phyloP scores from a whole-genome alignment of 768 basidiomycete genomes.

The Lactifluus echinatus region DNA sequence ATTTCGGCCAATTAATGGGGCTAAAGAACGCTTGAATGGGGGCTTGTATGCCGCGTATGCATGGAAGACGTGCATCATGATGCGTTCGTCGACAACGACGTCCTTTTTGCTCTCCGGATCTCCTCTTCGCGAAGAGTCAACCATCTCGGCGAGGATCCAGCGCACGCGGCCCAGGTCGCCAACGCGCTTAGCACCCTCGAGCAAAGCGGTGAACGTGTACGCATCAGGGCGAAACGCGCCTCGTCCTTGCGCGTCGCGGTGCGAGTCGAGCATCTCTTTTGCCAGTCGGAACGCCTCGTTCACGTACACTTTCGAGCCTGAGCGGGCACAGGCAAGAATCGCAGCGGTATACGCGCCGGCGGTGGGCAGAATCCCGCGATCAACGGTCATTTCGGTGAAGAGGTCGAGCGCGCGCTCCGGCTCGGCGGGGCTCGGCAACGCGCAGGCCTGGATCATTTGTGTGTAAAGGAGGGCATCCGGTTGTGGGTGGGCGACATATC shows the following conservation, averaged over 20 bases:
- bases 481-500: constrained; percentile 82
- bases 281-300: constrained; percentile 79
- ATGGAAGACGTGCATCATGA: constrained; percentile 81
- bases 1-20: constrained; percentile 33
- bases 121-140: constrained; percentile 29
- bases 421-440: constrained; percentile 53
- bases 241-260: constrained; percentile 56
- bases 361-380: constrained; percentile 54
- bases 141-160: constrained; percentile 88
- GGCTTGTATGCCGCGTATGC: constrained; percentile 76
- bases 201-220: constrained; percentile 69
- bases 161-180: constrained; percentile 77
- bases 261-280: constrained; percentile 75
- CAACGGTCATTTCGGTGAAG: constrained; percentile 85
- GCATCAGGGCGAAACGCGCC: constrained; percentile 51
- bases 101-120: constrained; percentile 22
- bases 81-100: constrained; percentile 46
- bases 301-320: constrained; percentile 53
- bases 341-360: constrained; percentile 69
- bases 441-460: constrained; percentile 84
- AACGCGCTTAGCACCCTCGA: constrained; percentile 81
- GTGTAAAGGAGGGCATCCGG: constrained; percentile 70
- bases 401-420: constrained; percentile 90
- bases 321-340: constrained; percentile 71
- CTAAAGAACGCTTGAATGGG: constrained; percentile 48